Conservation (phyloP, 176 grass and related monocot genomes). For the Musa acuminata region DNA sequence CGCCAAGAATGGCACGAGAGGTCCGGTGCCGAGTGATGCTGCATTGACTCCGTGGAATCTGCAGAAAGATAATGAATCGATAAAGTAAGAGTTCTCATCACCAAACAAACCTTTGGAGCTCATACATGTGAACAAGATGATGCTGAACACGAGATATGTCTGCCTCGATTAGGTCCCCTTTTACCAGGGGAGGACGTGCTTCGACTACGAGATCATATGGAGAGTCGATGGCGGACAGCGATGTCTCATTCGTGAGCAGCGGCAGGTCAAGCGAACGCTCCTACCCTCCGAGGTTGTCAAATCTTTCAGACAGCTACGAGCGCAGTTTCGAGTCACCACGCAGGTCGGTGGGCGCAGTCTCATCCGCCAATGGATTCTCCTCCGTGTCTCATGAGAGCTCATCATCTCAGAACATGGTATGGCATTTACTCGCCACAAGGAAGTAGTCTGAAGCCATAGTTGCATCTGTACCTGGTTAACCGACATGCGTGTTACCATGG, state of each 20-base stretch:
- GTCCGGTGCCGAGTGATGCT: conserved; percentile 26
- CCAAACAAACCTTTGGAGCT: too few relatives aligned
- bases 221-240: conserved; percentile 19
- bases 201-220: conserved; percentile 4
- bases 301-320: not conserved
- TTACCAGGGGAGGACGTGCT: not conserved
- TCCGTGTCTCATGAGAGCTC: not conserved
- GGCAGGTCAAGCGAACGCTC: conserved; percentile 17
- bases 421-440: too few relatives aligned
- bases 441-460: too few relatives aligned
- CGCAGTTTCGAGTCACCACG: conserved; percentile 28
- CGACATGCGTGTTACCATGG: too few relatives aligned
- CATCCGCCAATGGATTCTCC: not conserved
- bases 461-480: too few relatives aligned
- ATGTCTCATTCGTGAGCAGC: conserved; percentile 33
- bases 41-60: conserved; percentile 19
- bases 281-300: conserved; percentile 5
- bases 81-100: not conserved
- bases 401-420: not conserved
- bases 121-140: too few relatives aligned
- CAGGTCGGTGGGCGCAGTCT: not conserved
- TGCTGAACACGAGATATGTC: not conserved
- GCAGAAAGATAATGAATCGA: conserved; percentile 14
- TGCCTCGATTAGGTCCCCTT: conserved; percentile 3
- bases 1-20: conserved; percentile 22